phyloP scores from a whole-genome alignment of 371 early-diverging fungal species.

The Mucor racemosus region DNA sequence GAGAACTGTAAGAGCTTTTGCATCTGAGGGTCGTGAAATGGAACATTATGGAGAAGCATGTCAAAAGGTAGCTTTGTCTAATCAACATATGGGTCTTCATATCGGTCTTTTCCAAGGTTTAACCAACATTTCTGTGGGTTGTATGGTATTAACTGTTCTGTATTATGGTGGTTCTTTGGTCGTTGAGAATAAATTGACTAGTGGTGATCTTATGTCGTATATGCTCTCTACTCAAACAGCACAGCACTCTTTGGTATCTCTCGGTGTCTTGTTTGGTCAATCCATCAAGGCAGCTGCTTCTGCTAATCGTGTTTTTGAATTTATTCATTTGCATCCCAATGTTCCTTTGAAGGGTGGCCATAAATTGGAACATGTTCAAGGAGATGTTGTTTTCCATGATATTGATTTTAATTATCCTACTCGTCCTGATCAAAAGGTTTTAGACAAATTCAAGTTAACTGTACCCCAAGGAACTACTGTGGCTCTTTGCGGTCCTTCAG shows the following conservation, averaged over 20 bases:
- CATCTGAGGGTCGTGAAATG: conserved; percentile 71
- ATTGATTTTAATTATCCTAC: conserved; percentile 74
- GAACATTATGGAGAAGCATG: conserved; percentile 61
- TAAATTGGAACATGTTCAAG: conserved; percentile 33
- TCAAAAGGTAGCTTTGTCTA: conserved; percentile 43
- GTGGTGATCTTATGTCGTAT: conserved; percentile 78
- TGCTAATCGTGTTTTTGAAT: conserved; percentile 75
- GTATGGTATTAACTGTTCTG: conserved; percentile 73
- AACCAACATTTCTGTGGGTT: conserved; percentile 73
- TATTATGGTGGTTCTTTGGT: conserved; percentile 80
- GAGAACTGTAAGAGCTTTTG: conserved; percentile 78
- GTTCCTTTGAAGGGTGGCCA: conserved; percentile 59
- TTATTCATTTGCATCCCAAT: conserved; percentile 52
- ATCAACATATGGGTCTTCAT: conserved; percentile 69
- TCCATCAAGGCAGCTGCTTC: conserved; percentile 71
- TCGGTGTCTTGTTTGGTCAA: conserved; percentile 82
- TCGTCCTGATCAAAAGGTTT: conserved; percentile 64
- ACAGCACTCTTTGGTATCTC: conserved; percentile 71
- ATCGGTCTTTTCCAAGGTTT: conserved; percentile 82
- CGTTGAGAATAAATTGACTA: conserved; percentile 62
- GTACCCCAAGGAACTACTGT: conserved; percentile 69
- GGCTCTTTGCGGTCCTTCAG: conserved; percentile 73
- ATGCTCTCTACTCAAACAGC: conserved; percentile 81
- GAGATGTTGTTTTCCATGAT: conserved; percentile 66
- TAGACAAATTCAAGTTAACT: conserved; percentile 61